Evolutionary conservation across 1,139 yeast genomes (phyloP), one percentile per base, ranked within the genome.

Genomic region (Sugiyamaella japonica): DNA sequence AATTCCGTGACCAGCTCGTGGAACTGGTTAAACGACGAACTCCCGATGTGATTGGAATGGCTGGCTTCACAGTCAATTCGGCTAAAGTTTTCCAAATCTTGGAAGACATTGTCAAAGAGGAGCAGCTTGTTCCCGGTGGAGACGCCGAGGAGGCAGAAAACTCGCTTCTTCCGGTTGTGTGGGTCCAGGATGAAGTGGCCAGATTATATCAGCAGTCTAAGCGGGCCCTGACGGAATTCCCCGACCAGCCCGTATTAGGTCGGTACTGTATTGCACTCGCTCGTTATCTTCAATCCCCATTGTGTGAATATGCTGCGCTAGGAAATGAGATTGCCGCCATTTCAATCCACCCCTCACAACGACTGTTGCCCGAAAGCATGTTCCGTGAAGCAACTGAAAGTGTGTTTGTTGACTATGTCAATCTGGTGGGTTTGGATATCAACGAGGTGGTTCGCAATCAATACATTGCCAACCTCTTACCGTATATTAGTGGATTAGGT

Each of bases 131-230:
- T 23, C 84, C 83, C 12, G 82, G 78, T 53, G 78, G 78, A 28
- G 87, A 81, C 50, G 69, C 69, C 2, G 78, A 74, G 36, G 39
- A 53, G 39, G 29, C 44, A 20, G 61, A 57, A 13, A 54, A 54
- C 31, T 52, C 60, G 3, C 53, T 56, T 34, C 64, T 85, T 32
- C 81, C 76, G 50, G 82, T 89, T 2, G 75, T 90, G 13, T 93
- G 90, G 84, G 96, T 89, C 31, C 89, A 86, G 63, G 97, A 93
- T 69, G 99, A 93, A 69, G 90, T 95, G 34, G 97, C 99, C 0
- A 77, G 95, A 54, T 79, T 95, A 59, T 93, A 80, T 68, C 96
- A 91, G 70, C 83, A 85, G 66, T 88, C 97, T 0, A 81, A 77
- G 37, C 79, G 91, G 59, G 96, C 97, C 0, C 73, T 73, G 12